Evolutionary conservation across 2,329 filamentous ascomycete genomes (phyloP), one percentile per base, ranked within the genome.

Genomic region (Trichoderma gracile): DNA sequence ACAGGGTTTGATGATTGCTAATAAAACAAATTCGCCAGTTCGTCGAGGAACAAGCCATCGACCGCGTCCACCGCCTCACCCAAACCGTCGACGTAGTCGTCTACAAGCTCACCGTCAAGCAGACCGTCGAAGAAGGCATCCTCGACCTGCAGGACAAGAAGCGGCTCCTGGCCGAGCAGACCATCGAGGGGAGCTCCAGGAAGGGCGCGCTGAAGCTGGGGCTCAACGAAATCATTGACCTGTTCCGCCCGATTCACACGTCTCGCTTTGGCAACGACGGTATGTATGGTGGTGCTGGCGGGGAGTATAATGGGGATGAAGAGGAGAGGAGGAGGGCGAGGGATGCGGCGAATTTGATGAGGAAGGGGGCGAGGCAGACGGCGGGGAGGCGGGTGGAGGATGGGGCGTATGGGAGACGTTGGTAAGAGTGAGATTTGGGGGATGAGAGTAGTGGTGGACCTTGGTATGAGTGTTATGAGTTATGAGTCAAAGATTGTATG

Each of bases 41-140:
- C 73, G 92, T 99, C 40, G 95, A 99, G 80, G 95, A 99, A 76
- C 95, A 99, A 81, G 95, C 95, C 55, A 99, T 99, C 70, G 95
- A 99, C 77, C 92, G 95, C 62, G 95, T 99, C 27, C 95, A 99
- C 75, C 92, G 95, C n/a, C 89, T 99, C 60, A 98, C 96, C 46
- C 95, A 99, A 78, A 97, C 92, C 1, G 84, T 94, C 46, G 93
- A 98, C 73, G 95, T 99, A 40, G 87, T 94, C 63, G 92, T 99
- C 68, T 99, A 97, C 82, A 96, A 95, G 72, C 86, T 99, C 71
- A 97, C 93, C 2, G 89, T 99, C 67, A 86, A 86, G 69, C 84
- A 89, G 69, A 93, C 90, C 0, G 94, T 99, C 63, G 95, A 99
- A 80, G 93, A 94, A 77, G 88, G 93, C 65, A 99, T 99, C 71